These are phyloP conservation scores for Inga oerstediana DNA, from an alignment of 306 rosid genomes.

Conservation along the genomic window DNA sequence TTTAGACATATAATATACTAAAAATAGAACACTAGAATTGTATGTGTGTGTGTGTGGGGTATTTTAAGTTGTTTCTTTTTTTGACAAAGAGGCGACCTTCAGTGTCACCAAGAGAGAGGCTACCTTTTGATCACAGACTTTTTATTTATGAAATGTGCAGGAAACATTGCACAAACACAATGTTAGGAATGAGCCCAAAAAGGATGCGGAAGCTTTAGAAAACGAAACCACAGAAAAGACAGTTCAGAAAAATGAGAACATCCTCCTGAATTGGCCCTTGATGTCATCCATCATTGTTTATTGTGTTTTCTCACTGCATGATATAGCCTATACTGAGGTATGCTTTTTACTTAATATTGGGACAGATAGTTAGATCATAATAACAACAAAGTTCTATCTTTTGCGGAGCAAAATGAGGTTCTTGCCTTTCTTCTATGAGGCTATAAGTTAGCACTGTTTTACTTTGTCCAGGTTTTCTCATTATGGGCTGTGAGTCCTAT, in stretches of 20 bases:
- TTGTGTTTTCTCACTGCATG: conserved; percentile 73
- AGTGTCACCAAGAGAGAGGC: background rate
- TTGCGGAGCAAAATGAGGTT: background rate
- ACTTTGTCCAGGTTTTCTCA: conserved; percentile 65
- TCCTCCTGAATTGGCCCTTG: conserved; percentile 78
- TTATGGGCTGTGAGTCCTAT: conserved; percentile 81
- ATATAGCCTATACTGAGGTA: conserved; percentile 87
- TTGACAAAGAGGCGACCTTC: background rate
- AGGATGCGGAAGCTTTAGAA: conserved; percentile 56
- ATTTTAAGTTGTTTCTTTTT: background rate
- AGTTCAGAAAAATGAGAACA: conserved; percentile 45
- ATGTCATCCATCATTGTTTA: conserved; percentile 77
- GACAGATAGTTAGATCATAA: background rate
- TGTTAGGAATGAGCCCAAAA: conserved; percentile 21
- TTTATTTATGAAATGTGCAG: conserved; percentile 46
- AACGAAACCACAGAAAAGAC: conserved; percentile 39
- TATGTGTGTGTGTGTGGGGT: background rate
- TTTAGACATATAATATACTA: background rate
- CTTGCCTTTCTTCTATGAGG: background rate
- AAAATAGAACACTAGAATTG: background rate
- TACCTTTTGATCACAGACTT: background rate
- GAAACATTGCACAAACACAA: conserved; percentile 81
- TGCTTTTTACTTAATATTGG: conserved; percentile 13
- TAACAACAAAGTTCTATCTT: background rate
- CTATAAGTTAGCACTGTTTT: background rate